These are phyloP conservation scores for Nemania sp. DNA, from an alignment of 2,329 filamentous ascomycete species.

Conservation along the genomic window DNA sequence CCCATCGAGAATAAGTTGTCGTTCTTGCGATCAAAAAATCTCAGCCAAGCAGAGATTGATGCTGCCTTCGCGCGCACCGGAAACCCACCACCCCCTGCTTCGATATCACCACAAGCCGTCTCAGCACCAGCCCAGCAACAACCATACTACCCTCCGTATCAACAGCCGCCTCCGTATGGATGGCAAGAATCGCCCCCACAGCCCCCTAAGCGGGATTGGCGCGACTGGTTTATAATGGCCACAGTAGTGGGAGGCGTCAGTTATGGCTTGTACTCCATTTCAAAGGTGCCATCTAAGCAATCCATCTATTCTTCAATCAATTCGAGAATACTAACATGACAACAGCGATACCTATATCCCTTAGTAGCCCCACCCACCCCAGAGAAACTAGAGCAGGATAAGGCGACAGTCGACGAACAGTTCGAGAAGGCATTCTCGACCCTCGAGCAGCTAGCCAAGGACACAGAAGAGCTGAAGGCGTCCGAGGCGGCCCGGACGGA, in stretches of 20 bases:
- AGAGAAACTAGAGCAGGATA: constrained; percentile 93
- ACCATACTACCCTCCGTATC: constrained; percentile 61
- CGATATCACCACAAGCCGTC: constrained; percentile 58
- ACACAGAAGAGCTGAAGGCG: constrained; percentile 88
- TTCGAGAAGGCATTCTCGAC: constrained; percentile 93
- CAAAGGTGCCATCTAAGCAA: constrained; percentile 74
- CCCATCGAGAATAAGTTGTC: constrained; percentile 93
- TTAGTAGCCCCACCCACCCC: constrained; percentile 93
- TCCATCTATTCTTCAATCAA: neutral
- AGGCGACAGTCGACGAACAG: constrained; percentile 89
- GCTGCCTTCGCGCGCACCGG: constrained; percentile 81
- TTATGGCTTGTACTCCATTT: constrained; percentile 88
- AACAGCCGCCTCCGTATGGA: constrained; percentile 62
- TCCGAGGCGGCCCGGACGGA: constrained; percentile 88
- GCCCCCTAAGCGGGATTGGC: constrained; percentile 87
- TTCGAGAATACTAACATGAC: constrained; percentile 29
- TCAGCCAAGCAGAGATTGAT: constrained; percentile 96
- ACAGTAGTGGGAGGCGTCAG: constrained; percentile 91
- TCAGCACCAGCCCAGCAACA: constrained; percentile 57
- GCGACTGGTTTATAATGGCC: constrained; percentile 99
- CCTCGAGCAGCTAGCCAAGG: constrained; percentile 90
- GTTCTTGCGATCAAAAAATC: constrained; percentile 95
- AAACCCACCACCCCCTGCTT: constrained; percentile 61
- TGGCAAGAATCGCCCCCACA: constrained; percentile 69
- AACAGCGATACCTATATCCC: constrained; percentile 91